Base-by-base conservation (phyloP, 78 protist species). In the Protostelium mycophagum region DNA sequence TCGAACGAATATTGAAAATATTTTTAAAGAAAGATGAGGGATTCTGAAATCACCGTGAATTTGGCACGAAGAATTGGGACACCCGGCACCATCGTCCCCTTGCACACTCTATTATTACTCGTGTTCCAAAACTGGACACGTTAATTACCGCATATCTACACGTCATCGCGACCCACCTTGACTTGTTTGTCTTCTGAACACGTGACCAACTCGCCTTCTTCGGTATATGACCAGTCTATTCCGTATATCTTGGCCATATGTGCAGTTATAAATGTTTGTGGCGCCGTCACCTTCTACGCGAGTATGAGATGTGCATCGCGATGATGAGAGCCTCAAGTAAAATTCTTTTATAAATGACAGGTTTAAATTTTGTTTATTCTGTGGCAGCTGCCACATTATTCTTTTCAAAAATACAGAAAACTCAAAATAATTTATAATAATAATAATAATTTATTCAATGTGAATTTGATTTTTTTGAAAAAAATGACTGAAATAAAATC, bases 181-280 rank as follows among this genome's bases (percentile, higher is more conserved):
- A 92, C 88, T 23, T 91, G 38, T 34, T 89, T 92, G 38, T 92
- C 94, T 89, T 92, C 92, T 83, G 89, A 84, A 89, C 94, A 89
- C 38, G 94, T 92, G 1, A 92, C 36, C 34, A 92, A 87, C 35
- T 92, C 94, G 5, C 28, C 38, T 28, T 85, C 88, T 83, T 86
- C 94, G 10, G 73, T 86, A 35, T 88, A 91, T 37, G 90, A 85
- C 94, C 94, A 92, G 86, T 92, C 94, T 36, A 92, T 92, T 36
- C 94, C 94, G 85, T 51, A 89, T 5, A 92, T 90, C 38, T 92
- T 92, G 37, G 91, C 16, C 28, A 90, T 85, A 63, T 92, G 94
- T 28, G 90, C 94, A 5, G 94, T 90, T 83, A 91, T 89, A 85
- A 51, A 51, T 5, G 73, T 51, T 16, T 51, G 73, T 25, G 73